Evolutionary conservation across 2,329 filamentous ascomycete genomes (phyloP).

Genomic region (Cyphellophora attinorum): DNA sequence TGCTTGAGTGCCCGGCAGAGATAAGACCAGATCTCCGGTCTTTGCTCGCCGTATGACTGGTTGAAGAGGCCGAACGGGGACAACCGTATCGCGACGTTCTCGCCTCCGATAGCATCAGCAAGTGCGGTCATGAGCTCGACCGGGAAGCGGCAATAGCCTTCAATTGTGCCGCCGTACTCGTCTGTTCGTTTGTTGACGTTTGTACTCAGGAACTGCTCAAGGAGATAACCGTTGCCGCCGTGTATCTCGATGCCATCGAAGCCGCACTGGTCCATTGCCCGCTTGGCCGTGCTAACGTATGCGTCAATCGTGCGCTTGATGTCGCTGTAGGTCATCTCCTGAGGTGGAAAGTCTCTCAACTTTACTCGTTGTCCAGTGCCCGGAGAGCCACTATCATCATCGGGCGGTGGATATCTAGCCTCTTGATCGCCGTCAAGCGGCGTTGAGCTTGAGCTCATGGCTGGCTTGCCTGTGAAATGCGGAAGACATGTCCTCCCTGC

Average conservation of each 20-base stretch:
- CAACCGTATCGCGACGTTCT: constrained; percentile 36
- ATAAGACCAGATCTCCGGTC: constrained; percentile 43
- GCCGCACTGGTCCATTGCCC: constrained; percentile 42
- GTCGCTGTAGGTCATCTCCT: constrained; percentile 32
- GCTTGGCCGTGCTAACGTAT: constrained; percentile 36
- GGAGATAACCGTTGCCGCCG: constrained; percentile 39
- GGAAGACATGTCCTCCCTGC: constrained; percentile 34
- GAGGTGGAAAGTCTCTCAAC: constrained; percentile 26
- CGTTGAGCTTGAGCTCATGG: constrained; percentile 32
- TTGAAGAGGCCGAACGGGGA: constrained; percentile 43
- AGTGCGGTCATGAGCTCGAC: constrained; percentile 43
- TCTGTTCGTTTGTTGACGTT: constrained; percentile 42
- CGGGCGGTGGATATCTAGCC: neutral
- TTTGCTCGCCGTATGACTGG: constrained; percentile 26
- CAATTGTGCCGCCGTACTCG: constrained; percentile 39
- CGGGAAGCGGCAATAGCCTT: constrained; percentile 44
- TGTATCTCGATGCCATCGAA: constrained; percentile 43
- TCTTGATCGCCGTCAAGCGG: constrained; percentile 20
- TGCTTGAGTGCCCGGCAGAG: constrained; percentile 41
- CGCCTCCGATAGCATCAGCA: constrained; percentile 32
- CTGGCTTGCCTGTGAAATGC: constrained; percentile 28
- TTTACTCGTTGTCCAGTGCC: constrained; percentile 46
- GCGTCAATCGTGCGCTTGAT: constrained; percentile 33
- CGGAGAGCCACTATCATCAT: constrained; percentile 6
- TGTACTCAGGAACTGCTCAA: constrained; percentile 43